A percentile compares a stretch with the other conserved stretches of the same genome.
phyloP scores from a whole-genome alignment of 768 basidiomycete genomes.

The Termitomyces sp. region DNA sequence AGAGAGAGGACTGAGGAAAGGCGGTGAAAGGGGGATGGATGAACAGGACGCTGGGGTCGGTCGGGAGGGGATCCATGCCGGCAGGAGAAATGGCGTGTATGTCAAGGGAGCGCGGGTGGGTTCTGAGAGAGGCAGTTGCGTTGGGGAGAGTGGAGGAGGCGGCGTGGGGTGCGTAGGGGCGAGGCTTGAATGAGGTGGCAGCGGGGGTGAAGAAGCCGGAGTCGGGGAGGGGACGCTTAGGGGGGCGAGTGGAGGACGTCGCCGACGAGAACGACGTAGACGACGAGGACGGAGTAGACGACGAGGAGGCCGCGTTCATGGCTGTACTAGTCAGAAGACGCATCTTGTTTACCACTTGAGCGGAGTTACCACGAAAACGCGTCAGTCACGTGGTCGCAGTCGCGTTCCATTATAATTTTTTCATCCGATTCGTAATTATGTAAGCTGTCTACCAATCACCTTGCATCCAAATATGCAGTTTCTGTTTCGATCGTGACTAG shows the following conservation, averaged over 20 bases:
- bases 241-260: slow-evolving; percentile 27
- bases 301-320: slow-evolving; percentile 9
- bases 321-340: neutral
- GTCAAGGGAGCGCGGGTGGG: slow-evolving; percentile 31
- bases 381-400: slow-evolving; percentile 30
- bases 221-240: slow-evolving; percentile 51
- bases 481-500: neutral
- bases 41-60: slow-evolving; percentile 66
- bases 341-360: slow-evolving; percentile 15
- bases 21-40: slow-evolving; percentile 69
- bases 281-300: neutral
- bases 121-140: slow-evolving; percentile 24
- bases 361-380: slow-evolving; percentile 38
- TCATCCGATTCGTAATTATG: neutral
- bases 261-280: slow-evolving; percentile 11
- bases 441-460: slow-evolving; percentile 2
- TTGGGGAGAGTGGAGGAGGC: slow-evolving; percentile 23
- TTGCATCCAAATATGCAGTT: slow-evolving; percentile 6
- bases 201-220: slow-evolving; percentile 62
- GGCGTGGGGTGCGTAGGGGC: slow-evolving; percentile 50
- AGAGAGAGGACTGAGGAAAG: slow-evolving; percentile 58
- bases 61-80: slow-evolving; percentile 63
- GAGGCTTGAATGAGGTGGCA: slow-evolving; percentile 61
- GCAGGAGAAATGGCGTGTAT: slow-evolving; percentile 43
- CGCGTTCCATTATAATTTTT: slow-evolving; percentile 12